Conservation (phyloP, 2,329 filamentous ascomycete species). For the Coniochaeta prunicola region DNA sequence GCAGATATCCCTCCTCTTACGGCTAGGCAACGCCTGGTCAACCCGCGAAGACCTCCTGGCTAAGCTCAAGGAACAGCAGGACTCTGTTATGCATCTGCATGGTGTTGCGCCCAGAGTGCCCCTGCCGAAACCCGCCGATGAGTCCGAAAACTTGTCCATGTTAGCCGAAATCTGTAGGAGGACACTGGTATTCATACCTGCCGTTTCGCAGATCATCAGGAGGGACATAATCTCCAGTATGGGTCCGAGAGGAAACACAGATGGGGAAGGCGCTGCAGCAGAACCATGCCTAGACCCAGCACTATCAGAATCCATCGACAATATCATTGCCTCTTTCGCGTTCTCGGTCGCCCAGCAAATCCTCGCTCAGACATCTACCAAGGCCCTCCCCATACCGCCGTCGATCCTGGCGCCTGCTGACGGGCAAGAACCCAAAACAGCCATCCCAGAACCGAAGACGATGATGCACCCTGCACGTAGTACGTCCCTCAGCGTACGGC, state of each 20-base stretch:
- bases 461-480: constrained; percentile 62
- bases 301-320: constrained; percentile 55
- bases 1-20: constrained; percentile 73
- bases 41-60: constrained; percentile 54
- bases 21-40: constrained; percentile 69
- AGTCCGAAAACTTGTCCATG: constrained; percentile 66
- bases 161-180: constrained; percentile 83
- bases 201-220: constrained; percentile 71
- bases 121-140: constrained; percentile 44
- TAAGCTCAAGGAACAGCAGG: constrained; percentile 56
- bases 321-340: constrained; percentile 69
- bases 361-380: constrained; percentile 65
- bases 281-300: constrained; percentile 22
- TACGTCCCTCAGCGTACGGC: constrained; percentile 49
- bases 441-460: constrained; percentile 61
- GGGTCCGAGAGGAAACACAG: constrained; percentile 27
- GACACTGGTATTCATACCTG: constrained; percentile 76
- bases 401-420: constrained; percentile 41
- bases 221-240: constrained; percentile 64
- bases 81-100: constrained; percentile 47
- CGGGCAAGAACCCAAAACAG: constrained; percentile 50
- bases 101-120: constrained; percentile 47
- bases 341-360: constrained; percentile 72
- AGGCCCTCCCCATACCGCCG: constrained; percentile 58
- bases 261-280: constrained; percentile 21